Base-by-base conservation (phyloP, 305 asterid species). In the Plantago coronopus region DNA sequence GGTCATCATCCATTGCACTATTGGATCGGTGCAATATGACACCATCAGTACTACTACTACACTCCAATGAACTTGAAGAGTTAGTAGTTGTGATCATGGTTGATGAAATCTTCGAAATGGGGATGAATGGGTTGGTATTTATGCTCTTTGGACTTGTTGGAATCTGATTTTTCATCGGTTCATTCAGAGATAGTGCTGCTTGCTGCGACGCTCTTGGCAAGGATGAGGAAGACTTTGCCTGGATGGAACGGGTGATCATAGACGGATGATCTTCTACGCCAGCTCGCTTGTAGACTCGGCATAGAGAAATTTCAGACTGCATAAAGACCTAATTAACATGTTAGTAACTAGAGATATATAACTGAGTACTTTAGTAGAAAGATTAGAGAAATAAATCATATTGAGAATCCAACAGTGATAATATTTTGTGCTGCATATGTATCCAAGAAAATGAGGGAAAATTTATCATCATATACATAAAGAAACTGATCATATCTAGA, bases 261-360 rank as follows among this genome's bases (percentile, higher is more conserved):
- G 82, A 78, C 2, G 81, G 91, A 71, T 72, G 88, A 54, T 86
- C 95, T 58, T 83, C 95, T 5, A 86, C 84, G 69, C 95, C 95
- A 19, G 91, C 79, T 65, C 95, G 57, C 62, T 85, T 85, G 73
- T 83, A 72, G 37, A 85, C 95, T 0, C 91, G 84, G 57, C 95
- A 85, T 10, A 85, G 79, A 15, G 95, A 85, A 37, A 85, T 85
- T 62, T 85, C 95, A 0, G 85, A 79, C 95, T 85, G 81, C 15
- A 62, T 40, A 68, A 17, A 53, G 5, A 46, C 17, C 40, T n/a
- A 23, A 23, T 22, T 0, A 23, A 23, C 13, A 6, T 14, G 18
- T 51, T 11, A 51, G 18, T 3, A 1, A 17, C 19, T 47, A 11
- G 16, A 19, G 19, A 47, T 20, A 47, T 47, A 47, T n/a, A 12